phyloP scores from a whole-genome alignment of 2,329 filamentous ascomycete genomes.

The Neoarthrinium moseri region DNA sequence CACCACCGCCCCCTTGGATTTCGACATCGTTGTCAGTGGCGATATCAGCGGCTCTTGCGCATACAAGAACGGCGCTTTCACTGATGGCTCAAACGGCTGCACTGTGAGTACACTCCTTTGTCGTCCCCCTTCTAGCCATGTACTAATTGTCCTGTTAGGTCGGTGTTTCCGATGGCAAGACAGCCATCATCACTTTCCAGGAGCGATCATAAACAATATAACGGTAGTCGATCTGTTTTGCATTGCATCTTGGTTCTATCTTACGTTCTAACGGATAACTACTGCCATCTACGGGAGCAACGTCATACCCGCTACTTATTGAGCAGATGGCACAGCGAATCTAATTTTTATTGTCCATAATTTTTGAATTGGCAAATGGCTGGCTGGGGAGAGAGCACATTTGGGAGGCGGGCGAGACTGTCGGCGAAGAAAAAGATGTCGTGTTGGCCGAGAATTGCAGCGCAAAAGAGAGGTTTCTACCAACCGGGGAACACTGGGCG shows the following conservation, averaged over 20 bases:
- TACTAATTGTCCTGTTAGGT: slow-evolving; percentile 33
- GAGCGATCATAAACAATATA: slow-evolving; percentile 18
- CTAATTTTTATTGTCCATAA: slow-evolving; percentile 35
- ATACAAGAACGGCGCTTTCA: slow-evolving; percentile 63
- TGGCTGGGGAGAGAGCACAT: not conserved
- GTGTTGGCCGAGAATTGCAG: no score
- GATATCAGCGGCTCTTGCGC: slow-evolving; percentile 61
- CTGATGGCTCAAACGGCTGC: slow-evolving; percentile 63
- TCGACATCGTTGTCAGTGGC: slow-evolving; percentile 74
- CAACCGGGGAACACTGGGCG: no score
- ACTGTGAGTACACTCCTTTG: slow-evolving; percentile 68
- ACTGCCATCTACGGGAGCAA: slow-evolving; percentile 25
- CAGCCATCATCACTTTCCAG: slow-evolving; percentile 44
- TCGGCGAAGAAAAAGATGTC: not conserved
- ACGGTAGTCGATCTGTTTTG: slow-evolving; percentile 16
- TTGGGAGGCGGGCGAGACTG: not conserved
- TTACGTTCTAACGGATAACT: slow-evolving; percentile 32
- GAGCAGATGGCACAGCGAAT: slow-evolving; percentile 24
- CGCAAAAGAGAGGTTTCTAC: no score
- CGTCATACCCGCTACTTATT: slow-evolving; percentile 17
- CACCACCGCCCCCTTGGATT: slow-evolving; percentile 67
- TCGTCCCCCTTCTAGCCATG: not conserved
- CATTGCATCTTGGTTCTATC: slow-evolving; percentile 24
- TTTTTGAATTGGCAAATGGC: slow-evolving; percentile 11
- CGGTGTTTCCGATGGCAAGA: slow-evolving; percentile 37